Percentiles rank a stretch among this genome's conserved stretches.
phyloP scores from a whole-genome alignment of 495 filamentous ascomycete genomes.

The Aspergillus saccharolyticus region DNA sequence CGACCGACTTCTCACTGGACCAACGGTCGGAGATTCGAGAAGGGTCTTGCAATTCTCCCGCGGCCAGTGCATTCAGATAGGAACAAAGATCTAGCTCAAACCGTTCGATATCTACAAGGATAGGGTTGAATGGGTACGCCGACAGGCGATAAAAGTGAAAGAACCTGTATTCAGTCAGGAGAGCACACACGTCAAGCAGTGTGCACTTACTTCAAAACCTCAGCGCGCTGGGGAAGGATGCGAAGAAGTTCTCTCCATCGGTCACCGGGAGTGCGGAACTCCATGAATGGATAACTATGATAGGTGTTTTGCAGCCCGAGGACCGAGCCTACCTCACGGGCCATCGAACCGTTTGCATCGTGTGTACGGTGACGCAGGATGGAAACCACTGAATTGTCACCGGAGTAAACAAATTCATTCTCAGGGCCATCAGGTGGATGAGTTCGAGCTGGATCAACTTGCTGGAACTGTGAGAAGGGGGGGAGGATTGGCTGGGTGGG shows the following conservation, averaged over 20 bases:
- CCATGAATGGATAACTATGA: slow-evolving; percentile 62
- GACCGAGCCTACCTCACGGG: slow-evolving; percentile 36
- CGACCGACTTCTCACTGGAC: slow-evolving; percentile 30
- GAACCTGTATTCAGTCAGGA: slow-evolving; percentile 25
- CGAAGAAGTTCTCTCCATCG: slow-evolving; percentile 26
- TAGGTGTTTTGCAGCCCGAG: slow-evolving; percentile 70
- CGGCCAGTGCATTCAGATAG: slow-evolving; percentile 39
- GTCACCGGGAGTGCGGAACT: slow-evolving; percentile 25
- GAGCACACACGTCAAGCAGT: neutral
- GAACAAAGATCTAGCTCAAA: slow-evolving; percentile 44
- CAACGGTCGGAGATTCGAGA: slow-evolving; percentile 26
- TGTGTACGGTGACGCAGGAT: slow-evolving; percentile 41
- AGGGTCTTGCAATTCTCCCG: slow-evolving; percentile 20
- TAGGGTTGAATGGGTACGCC: slow-evolving; percentile 49
- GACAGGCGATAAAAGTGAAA: slow-evolving; percentile 46
- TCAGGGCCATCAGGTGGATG: neutral
- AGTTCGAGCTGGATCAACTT: neutral
- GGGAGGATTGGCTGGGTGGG: neutral
- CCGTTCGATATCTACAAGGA: slow-evolving; percentile 40
- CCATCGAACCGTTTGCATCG: slow-evolving; percentile 48
- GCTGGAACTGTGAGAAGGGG: neutral
- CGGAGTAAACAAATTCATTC: slow-evolving; percentile 34
- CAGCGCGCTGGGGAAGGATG: slow-evolving; percentile 26
- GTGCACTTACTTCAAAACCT: slow-evolving; percentile 29
- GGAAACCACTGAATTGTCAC: slow-evolving; percentile 35